Base-by-base conservation (phyloP, 352 stramenopile species). In the Pythium brachiatum region DNA sequence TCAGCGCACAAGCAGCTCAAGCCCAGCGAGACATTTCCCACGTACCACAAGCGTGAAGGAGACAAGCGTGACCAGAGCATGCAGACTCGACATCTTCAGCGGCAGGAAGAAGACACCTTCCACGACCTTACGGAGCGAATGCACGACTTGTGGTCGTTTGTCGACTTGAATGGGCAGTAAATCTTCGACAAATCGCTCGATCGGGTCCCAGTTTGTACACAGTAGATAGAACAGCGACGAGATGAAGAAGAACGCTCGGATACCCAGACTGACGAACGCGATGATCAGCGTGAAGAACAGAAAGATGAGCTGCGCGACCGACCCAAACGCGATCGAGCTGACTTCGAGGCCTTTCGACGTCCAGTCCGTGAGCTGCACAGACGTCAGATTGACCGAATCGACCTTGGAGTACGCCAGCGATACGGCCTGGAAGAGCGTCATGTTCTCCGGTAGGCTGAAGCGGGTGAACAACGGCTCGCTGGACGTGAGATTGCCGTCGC, bases 161-260 rank as follows among this genome's bases (percentile, higher is more conserved):
- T 80, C 70, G 26, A 88, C 65, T 68, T 88, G 79, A 20, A 91
- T 89, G 2, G 84, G 84, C n/a, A 92, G 59, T 43, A 92, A 56
- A 61, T 95, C 82, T 54, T 87, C 71, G 31, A 93, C 81, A 64
- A 91, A 90, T 26, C 83, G 78, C 60, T 95, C 83, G 63, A 95
- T 89, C 21, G 86, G 86, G 53, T 95, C 86, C 84, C 84, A 94
- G 46, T 92, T 90, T 39, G 81, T 92, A 48, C 86, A 91, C 25
- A 95, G 62, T 11, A 95, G 69, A 56, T 94, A 95, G 66, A 95
- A 95, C 9, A 95, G 70, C 56, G 85, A 91, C 51, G 86, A 89
- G 57, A 94, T 79, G 71, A 95, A 94, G 76, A 95, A 95, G 57
- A 95, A 87, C 12, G 86, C 83, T 20, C 86, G 86, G 39, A 95